Conservation (phyloP, 192 early-diverging fungal genomes). For the Chytriomyces sp. region DNA sequence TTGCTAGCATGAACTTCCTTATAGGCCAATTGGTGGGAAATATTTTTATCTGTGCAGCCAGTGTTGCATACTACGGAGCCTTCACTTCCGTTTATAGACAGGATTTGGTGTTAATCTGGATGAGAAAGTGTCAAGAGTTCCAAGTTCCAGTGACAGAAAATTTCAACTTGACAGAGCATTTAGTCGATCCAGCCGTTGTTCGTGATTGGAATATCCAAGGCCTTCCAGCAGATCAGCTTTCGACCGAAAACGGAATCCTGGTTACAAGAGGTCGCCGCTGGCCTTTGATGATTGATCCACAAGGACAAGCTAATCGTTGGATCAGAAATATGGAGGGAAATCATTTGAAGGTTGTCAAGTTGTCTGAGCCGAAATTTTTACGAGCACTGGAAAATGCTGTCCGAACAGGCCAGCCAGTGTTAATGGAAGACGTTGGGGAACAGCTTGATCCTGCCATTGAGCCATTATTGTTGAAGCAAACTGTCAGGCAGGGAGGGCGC, state of each 20-base stretch:
- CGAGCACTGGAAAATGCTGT: constrained; percentile 64
- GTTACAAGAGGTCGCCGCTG: constrained; percentile 56
- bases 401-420: constrained; percentile 57
- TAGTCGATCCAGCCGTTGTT: constrained; percentile 58
- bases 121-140: constrained; percentile 48
- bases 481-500: constrained; percentile 59
- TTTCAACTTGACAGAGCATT: constrained; percentile 52
- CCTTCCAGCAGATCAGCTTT: constrained; percentile 57
- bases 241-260: constrained; percentile 63
- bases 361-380: constrained; percentile 62
- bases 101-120: constrained; percentile 53
- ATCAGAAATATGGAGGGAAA: constrained; percentile 59
- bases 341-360: constrained; percentile 56
- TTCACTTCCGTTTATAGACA: constrained; percentile 55
- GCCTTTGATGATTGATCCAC: constrained; percentile 66
- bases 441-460: constrained; percentile 62
- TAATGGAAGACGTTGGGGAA: constrained; percentile 66
- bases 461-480: constrained; percentile 62
- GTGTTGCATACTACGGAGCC: constrained; percentile 61
- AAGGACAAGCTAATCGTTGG: constrained; percentile 66
- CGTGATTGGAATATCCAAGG: constrained; percentile 67
- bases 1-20: constrained; percentile 49
- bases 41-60: constrained; percentile 59
- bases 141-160: constrained; percentile 60
- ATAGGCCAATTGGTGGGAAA: constrained; percentile 60